phyloP scores from a whole-genome alignment of 2,329 filamentous ascomycete genomes.

The Blastomyces parvus region DNA sequence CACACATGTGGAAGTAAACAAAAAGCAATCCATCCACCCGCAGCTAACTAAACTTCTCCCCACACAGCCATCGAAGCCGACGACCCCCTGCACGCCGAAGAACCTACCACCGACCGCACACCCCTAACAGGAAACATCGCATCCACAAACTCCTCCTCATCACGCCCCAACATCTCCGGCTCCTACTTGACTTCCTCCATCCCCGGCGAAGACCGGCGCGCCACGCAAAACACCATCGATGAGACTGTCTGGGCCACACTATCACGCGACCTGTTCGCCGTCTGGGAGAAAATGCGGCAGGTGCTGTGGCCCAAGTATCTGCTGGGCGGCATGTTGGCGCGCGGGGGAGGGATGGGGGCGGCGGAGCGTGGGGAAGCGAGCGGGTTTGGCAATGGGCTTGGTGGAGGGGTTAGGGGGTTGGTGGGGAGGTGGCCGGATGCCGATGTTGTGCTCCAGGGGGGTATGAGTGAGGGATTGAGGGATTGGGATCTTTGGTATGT shows the following conservation, averaged over 20 bases:
- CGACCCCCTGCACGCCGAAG: constrained; percentile 57
- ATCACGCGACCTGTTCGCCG: constrained; percentile 77
- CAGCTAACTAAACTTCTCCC: not conserved
- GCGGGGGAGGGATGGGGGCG: constrained; percentile 46
- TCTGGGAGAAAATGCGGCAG: constrained; percentile 97
- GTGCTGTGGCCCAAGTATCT: constrained; percentile 94
- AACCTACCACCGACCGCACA: constrained; percentile 56
- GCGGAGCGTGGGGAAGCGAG: constrained; percentile 49
- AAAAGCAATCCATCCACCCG: not conserved
- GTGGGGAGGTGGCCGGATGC: constrained; percentile 59
- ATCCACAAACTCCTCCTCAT: not conserved
- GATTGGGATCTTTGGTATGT: constrained; percentile 90
- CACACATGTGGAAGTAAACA: not conserved
- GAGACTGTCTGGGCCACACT: constrained; percentile 97
- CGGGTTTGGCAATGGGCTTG: constrained; percentile 32
- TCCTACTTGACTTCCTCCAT: constrained; percentile 82
- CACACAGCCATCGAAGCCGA: constrained; percentile 74
- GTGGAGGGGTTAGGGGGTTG: constrained; percentile 44
- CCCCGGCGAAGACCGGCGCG: constrained; percentile 82
- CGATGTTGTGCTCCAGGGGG: constrained; percentile 55
- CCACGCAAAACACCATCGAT: constrained; percentile 87
- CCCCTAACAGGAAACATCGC: constrained; percentile 74
- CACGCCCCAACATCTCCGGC: constrained; percentile 48
- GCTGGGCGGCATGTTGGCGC: constrained; percentile 56
- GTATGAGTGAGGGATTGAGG: constrained; percentile 78